Evolutionary conservation across 2,329 filamentous ascomycete species (phyloP), one percentile per base, ranked within the genome.

Genomic region (Trichoderma endophyticum): DNA sequence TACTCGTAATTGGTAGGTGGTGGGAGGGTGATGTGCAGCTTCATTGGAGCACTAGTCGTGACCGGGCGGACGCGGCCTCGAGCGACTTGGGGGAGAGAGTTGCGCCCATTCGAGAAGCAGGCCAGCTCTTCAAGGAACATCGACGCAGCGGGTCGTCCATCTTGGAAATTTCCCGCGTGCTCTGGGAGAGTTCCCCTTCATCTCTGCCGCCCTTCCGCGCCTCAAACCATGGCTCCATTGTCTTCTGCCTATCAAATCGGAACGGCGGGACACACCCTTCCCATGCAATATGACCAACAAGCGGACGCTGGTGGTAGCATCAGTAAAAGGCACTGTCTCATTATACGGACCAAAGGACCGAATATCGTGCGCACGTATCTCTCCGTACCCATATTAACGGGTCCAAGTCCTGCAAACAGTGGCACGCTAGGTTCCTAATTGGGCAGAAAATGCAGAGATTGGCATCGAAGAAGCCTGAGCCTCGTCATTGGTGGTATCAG

Each of bases 291-390:
- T 8, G 34, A 36, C 59, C 32, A 62, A 39, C 59, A 39, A 36
- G 32, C 59, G 59, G 34, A 30, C 21, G 59, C 26, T 39, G 21
- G 59, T 39, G 59, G 59, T 39, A 18, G 59, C 59, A 62, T 36
- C 32, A 34, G 26, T 60, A n/a, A 54, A 24, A 54, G 48, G 48
- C 48, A 54, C 48, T 54, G 48, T 54, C 48, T 54, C 48, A 68
- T 39, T 60, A 36, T 70, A 61, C 57, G 39, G 57, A 28, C 28
- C 57, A 70, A 70, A 70, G 67, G 67, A 62, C 67, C 67, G 67
- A 70, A 61, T 70, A 62, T 62, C 36, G 57, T 39, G 36, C 65
- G 65, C 54, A 68, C 54, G 54, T 30, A 68, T 68, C 54, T 43
- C 56, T 34, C 54, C 24, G 66, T 69, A 54, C 39, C 67, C 57